A percentile compares a stretch with the other conserved stretches of the same genome.
Evolutionary conservation across 139 green algal genomes (phyloP).

Genomic region (Pseudopediastrum boryanum): DNA sequence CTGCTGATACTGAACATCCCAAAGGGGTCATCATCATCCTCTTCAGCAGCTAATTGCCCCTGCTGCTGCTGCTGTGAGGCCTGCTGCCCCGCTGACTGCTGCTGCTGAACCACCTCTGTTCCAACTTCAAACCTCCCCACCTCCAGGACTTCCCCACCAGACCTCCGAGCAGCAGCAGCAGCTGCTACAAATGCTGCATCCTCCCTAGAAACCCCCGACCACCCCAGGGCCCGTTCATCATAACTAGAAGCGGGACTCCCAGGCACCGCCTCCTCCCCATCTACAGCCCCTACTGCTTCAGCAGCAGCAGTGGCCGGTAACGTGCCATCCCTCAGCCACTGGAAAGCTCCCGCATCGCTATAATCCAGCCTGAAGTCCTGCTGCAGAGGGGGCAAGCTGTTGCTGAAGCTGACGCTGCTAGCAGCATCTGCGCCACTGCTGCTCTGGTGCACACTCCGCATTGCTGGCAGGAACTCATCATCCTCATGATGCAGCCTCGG

Average conservation of each 20-base stretch:
- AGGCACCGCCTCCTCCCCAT: background rate
- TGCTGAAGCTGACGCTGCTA: conserved; percentile 10
- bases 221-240: background rate
- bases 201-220: background rate
- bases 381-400: conserved; percentile 22
- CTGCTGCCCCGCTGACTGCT: background rate
- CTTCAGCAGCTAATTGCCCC: background rate
- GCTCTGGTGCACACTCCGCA: background rate
- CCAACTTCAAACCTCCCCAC: background rate
- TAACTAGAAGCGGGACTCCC: background rate
- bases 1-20: conserved; percentile 31
- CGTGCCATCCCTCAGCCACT: background rate
- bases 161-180: too few relatives aligned
- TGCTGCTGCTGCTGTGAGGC: conserved; percentile 2
- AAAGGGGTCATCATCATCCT: background rate
- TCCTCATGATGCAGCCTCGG: background rate
- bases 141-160: too few relatives aligned
- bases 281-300: background rate
- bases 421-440: background rate
- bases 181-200: background rate
- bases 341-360: background rate
- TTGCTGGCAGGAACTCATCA: conserved; percentile 13
- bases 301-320: background rate
- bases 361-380: conserved; percentile 20
- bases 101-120: background rate